phyloP scores from a whole-genome alignment of 345 rosid species.

The Physaria fendleri region DNA sequence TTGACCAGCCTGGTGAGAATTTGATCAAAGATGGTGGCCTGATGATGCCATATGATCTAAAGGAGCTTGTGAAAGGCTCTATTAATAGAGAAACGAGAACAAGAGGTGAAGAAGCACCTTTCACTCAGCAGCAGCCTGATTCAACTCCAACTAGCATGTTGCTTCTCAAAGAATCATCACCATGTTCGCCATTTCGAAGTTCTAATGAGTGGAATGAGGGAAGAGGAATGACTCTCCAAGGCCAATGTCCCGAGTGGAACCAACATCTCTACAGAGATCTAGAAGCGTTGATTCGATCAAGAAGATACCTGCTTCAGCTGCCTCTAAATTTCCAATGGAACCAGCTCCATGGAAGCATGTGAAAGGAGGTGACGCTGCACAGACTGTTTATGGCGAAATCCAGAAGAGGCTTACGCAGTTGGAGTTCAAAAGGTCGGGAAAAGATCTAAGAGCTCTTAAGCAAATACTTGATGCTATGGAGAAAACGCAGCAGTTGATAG shows the following conservation, averaged over 20 bases:
- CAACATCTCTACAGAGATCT: slow-evolving; percentile 30
- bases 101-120: slow-evolving; percentile 5
- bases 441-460: slow-evolving; percentile 87
- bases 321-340: slow-evolving; percentile 51
- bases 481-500: slow-evolving; percentile 45
- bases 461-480: slow-evolving; percentile 87
- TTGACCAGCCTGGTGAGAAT: slow-evolving; percentile 26
- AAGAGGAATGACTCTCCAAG: slow-evolving; percentile 40
- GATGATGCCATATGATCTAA: slow-evolving; percentile 43
- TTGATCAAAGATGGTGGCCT: slow-evolving; percentile 37
- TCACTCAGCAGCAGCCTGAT: slow-evolving; percentile 34
- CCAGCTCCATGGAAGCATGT: slow-evolving; percentile 71
- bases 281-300: slow-evolving; percentile 39
- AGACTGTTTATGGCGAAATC: slow-evolving; percentile 64
- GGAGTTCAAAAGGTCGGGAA: slow-evolving; percentile 68
- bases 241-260: slow-evolving; percentile 36
- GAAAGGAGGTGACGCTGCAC: slow-evolving; percentile 26
- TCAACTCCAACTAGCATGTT: slow-evolving; percentile 33
- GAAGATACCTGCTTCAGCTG: slow-evolving; percentile 37
- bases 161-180: slow-evolving; percentile 41
- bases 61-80: slow-evolving; percentile 54
- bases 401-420: slow-evolving; percentile 72
- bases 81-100: slow-evolving; percentile 55
- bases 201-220: slow-evolving; percentile 33
- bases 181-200: slow-evolving; percentile 32